Evolutionary conservation across 495 filamentous ascomycete species (phyloP).

Genomic region (Penicillium cinerascens): DNA sequence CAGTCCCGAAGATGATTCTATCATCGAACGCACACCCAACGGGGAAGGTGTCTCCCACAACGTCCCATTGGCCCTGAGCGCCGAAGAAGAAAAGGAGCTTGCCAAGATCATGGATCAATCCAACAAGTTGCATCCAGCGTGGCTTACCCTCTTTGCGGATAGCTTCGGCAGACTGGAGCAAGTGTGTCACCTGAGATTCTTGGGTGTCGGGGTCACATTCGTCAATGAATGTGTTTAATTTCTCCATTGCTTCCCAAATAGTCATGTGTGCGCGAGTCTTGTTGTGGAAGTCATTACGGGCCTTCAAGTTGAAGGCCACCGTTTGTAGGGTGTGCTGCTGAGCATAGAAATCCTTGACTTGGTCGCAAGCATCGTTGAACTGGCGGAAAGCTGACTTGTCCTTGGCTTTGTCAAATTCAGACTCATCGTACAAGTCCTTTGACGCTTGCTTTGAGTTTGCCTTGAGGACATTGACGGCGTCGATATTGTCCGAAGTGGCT

Average conservation of each 20-base stretch:
- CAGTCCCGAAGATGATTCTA: conserved; percentile 63
- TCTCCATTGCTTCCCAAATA: conserved; percentile 70
- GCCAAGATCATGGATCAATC: conserved; percentile 78
- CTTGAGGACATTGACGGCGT: too few relatives aligned
- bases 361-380: conserved; percentile 67
- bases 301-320: conserved; percentile 46
- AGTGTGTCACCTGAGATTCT: too few relatives aligned
- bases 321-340: too few relatives aligned
- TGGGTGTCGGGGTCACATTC: too few relatives aligned
- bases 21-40: conserved; percentile 74
- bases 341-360: conserved; percentile 61
- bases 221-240: too few relatives aligned
- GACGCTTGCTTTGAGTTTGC: too few relatives aligned
- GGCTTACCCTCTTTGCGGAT: conserved; percentile 82
- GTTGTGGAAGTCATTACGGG: conserved; percentile 61
- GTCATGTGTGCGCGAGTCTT: conserved; percentile 64
- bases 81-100: conserved; percentile 79
- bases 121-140: conserved; percentile 83
- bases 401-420: too few relatives aligned
- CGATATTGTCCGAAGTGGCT: too few relatives aligned
- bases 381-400: conserved; percentile 36
- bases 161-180: conserved; percentile 16
- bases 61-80: conserved; percentile 78
- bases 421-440: too few relatives aligned
- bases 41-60: conserved; percentile 82